Conservation (phyloP, 495 filamentous ascomycete species). For the Pyrenula aspistea region DNA sequence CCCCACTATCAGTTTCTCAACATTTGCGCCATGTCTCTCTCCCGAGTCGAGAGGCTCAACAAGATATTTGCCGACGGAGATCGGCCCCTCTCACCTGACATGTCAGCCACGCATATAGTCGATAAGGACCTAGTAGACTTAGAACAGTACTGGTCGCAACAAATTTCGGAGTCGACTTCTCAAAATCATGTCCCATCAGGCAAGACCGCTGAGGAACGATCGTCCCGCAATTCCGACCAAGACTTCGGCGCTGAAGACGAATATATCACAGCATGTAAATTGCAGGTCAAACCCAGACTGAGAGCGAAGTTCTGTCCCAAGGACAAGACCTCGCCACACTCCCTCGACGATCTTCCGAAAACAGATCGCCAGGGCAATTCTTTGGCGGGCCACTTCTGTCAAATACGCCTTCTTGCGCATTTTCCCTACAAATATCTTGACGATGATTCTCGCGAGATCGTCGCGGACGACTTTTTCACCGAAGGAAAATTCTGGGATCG, state of each 20-base stretch:
- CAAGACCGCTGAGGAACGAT: neutral
- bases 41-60: neutral
- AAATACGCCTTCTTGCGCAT: conserved; percentile 42
- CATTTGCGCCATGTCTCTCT: too few relatives aligned
- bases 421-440: conserved; percentile 50
- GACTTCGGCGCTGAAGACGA: neutral
- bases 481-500: conserved; percentile 42
- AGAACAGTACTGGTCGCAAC: neutral
- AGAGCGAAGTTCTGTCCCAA: neutral
- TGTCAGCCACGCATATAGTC: neutral
- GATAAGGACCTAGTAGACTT: neutral
- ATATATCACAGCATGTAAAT: neutral
- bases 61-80: neutral
- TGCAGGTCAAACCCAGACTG: neutral
- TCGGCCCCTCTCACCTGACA: neutral
- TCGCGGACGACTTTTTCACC: conserved; percentile 45
- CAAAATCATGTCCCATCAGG: neutral
- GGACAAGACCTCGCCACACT: neutral
- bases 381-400: conserved; percentile 37
- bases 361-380: conserved; percentile 8
- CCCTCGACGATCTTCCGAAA: conserved; percentile 1
- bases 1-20: too few relatives aligned
- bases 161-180: neutral
- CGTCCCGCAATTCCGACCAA: neutral
- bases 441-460: conserved; percentile 26